Conservation (phyloP, 1,284 basidiomycete genomes). For the Abortiporus biennis region DNA sequence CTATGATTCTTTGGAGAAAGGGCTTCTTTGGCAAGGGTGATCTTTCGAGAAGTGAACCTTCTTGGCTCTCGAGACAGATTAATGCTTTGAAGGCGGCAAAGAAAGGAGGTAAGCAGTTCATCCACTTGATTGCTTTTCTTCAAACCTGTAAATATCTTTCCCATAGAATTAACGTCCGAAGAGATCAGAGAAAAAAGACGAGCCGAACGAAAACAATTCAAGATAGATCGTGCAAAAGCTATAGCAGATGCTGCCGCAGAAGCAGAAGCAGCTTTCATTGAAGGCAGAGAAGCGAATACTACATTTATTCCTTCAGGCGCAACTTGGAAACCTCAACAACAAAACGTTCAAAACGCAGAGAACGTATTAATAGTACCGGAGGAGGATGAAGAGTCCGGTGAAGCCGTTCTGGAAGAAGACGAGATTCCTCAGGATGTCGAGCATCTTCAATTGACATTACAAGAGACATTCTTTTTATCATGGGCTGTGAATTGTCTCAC, state of each 20-base stretch:
- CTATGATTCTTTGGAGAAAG: constrained; percentile 74
- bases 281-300: constrained; percentile 44
- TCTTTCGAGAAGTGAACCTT: constrained; percentile 90
- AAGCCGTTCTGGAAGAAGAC: constrained; percentile 30
- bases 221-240: constrained; percentile 81
- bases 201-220: constrained; percentile 84
- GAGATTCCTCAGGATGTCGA: constrained; percentile 70
- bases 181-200: constrained; percentile 83
- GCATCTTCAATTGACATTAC: constrained; percentile 87
- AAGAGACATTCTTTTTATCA: constrained; percentile 89
- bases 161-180: constrained; percentile 70
- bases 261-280: constrained; percentile 66
- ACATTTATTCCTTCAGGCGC: constrained; percentile 65
- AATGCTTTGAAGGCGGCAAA: constrained; percentile 51
- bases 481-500: constrained; percentile 84
- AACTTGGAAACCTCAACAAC: constrained; percentile 56
- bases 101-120: constrained; percentile 44
- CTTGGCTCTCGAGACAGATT: constrained; percentile 77
- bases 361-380: background rate
- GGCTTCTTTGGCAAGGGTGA: constrained; percentile 99
- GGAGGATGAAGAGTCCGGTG: constrained; percentile 9
- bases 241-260: constrained; percentile 69
- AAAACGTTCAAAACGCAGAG: constrained; percentile 7
- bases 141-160: background rate
- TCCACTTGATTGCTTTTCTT: background rate